These are phyloP conservation scores for Gossypium thurberi DNA, from an alignment of 345 rosid species.

Conservation along the genomic window DNA sequence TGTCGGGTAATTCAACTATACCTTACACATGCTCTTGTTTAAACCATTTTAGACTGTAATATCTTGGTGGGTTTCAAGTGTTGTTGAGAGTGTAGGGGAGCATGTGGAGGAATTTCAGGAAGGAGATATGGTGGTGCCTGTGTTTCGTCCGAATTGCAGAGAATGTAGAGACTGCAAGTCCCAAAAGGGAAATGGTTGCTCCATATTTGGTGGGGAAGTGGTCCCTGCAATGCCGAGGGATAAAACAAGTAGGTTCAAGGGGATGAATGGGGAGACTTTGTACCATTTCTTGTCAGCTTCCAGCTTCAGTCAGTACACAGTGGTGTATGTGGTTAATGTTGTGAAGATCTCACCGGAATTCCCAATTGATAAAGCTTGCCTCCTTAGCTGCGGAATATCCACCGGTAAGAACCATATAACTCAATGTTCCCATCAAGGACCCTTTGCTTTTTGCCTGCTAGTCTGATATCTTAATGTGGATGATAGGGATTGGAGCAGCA, in stretches of 20 bases:
- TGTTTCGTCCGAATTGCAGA: constrained; percentile 45
- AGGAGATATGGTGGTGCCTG: constrained; percentile 59
- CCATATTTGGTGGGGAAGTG: background rate
- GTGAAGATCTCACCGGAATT: constrained; percentile 37
- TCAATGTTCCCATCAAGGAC: no score
- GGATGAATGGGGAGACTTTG: constrained; percentile 40
- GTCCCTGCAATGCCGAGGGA: constrained; percentile 37
- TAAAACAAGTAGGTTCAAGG: constrained; percentile 47
- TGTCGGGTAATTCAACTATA: constrained; percentile 36
- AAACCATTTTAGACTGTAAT: background rate
- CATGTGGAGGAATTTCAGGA: constrained; percentile 41
- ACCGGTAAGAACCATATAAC: constrained; percentile 31
- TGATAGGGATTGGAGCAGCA: constrained; percentile 59
- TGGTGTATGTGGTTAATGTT: constrained; percentile 49
- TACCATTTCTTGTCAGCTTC: constrained; percentile 49
- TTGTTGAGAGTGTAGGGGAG: constrained; percentile 73
- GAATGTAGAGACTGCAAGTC: constrained; percentile 54
- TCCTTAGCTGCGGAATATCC: constrained; percentile 59
- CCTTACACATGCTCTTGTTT: no score
- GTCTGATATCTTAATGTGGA: background rate
- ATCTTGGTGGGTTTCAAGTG: constrained; percentile 19
- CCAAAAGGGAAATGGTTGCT: constrained; percentile 45
- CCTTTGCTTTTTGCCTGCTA: background rate
- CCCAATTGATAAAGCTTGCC: constrained; percentile 45
- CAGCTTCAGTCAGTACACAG: constrained; percentile 64